Evolutionary conservation across 106 monocot species (phyloP).

Genomic region (Alisma plantagoaquatica): DNA sequence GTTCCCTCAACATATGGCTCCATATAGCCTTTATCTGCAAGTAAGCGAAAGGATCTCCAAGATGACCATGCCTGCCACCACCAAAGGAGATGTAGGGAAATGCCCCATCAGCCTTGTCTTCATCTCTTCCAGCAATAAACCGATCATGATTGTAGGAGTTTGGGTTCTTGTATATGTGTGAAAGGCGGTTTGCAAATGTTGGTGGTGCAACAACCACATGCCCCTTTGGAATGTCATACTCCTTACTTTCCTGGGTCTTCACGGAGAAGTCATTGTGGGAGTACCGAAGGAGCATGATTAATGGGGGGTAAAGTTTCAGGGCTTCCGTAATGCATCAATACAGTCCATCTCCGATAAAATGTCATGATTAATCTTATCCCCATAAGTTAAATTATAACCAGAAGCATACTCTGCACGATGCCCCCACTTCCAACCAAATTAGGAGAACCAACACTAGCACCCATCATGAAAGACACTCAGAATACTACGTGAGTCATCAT

Average conservation of each 20-base stretch:
- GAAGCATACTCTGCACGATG: no score
- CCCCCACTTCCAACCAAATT: no score
- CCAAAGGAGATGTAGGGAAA: conserved; percentile 96
- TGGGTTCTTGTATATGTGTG: conserved; percentile 76
- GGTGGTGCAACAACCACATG: conserved; percentile 89
- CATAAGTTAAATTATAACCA: no score
- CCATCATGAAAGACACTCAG: no score
- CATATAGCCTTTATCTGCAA: conserved; percentile 99
- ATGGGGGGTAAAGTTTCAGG: conserved; percentile 81
- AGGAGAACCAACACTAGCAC: no score
- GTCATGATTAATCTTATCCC: conserved; percentile 74
- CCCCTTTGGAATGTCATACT: conserved; percentile 81
- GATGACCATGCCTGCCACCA: conserved; percentile 89
- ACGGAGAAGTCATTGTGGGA: conserved; percentile 83
- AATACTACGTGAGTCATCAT: no score
- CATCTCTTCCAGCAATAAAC: conserved; percentile 67
- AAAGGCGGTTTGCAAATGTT: conserved; percentile 84
- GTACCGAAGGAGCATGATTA: conserved; percentile 87
- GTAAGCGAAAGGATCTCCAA: conserved; percentile 94
- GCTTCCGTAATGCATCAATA: conserved; percentile 97
- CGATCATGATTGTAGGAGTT: conserved; percentile 74
- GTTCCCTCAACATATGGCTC: conserved; percentile 64
- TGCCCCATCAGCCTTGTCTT: conserved; percentile 81
- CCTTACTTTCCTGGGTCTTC: conserved; percentile 66
- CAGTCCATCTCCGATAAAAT: conserved; percentile 95